A percentile compares a stretch with the other conserved stretches of the same genome.
Conservation (phyloP, 257 asterid species). For the Solanum chilense region DNA sequence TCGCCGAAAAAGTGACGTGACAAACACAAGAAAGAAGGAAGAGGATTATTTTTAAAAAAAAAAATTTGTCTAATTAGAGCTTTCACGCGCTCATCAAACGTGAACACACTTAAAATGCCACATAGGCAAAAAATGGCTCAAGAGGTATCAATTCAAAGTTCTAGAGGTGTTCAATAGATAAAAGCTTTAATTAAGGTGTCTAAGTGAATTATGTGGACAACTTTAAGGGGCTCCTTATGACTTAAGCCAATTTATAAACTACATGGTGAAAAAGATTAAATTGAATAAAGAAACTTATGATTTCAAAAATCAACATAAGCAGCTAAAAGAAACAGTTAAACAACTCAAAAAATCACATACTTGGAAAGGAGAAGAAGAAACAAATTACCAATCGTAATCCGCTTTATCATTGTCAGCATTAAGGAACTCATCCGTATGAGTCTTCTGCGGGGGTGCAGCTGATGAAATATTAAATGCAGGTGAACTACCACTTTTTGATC, state of each 20-base stretch:
- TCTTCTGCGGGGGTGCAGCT: constrained; percentile 46
- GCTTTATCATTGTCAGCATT: constrained; percentile 87
- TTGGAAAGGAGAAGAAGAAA: neutral
- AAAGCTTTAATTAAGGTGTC: too few relatives aligned
- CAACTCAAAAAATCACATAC: neutral
- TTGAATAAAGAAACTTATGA: neutral
- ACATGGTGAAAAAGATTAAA: neutral
- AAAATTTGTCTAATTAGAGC: too few relatives aligned
- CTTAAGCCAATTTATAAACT: neutral
- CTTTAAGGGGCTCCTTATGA: too few relatives aligned
- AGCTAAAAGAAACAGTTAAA: neutral
- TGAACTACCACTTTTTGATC: constrained; percentile 47
- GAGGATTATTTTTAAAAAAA: too few relatives aligned
- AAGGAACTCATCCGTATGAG: constrained; percentile 82
- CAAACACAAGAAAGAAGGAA: too few relatives aligned
- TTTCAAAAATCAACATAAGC: neutral
- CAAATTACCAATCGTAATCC: constrained; percentile 81
- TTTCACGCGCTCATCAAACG: too few relatives aligned
- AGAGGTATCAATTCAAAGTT: too few relatives aligned
- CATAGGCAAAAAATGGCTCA: too few relatives aligned
- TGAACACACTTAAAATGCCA: too few relatives aligned
- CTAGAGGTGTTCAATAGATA: too few relatives aligned
- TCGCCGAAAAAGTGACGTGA: too few relatives aligned
- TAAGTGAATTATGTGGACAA: too few relatives aligned
- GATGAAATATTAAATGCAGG: constrained; percentile 53